These are phyloP conservation scores for Monilinia aucupariae DNA, from an alignment of 2,329 filamentous ascomycete genomes.

Conservation along the genomic window DNA sequence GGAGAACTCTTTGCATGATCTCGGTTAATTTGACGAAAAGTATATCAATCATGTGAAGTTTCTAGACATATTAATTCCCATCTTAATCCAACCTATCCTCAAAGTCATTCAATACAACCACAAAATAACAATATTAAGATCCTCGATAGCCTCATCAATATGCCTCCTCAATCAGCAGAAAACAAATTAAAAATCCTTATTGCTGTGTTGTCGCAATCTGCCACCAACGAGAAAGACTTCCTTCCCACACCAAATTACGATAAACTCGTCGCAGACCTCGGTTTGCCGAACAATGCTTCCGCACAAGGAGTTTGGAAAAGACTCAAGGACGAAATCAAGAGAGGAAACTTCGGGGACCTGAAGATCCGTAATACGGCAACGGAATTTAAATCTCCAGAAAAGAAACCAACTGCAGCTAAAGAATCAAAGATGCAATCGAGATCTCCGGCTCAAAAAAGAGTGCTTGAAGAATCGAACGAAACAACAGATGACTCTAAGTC, in stretches of 20 bases:
- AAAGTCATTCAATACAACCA: background rate
- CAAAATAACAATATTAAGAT: background rate
- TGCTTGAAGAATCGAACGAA: background rate
- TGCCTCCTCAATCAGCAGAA: background rate
- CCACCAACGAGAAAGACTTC: background rate
- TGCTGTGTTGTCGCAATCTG: background rate
- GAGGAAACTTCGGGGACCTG: background rate
- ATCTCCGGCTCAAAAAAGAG: background rate
- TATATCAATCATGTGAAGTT: background rate
- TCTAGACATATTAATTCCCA: background rate
- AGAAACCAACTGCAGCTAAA: background rate
- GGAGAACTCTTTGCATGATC: background rate
- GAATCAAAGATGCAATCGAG: background rate
- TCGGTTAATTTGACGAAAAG: background rate
- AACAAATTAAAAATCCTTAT: background rate
- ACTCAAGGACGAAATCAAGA: background rate
- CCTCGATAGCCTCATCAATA: background rate
- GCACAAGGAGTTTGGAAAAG: background rate
- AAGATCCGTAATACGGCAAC: background rate
- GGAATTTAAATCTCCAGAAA: background rate
- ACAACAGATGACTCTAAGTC: background rate
- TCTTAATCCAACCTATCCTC: background rate
- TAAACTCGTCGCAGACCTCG: background rate
- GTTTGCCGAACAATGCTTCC: background rate
- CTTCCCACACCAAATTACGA: background rate